A percentile compares a stretch with the other conserved stretches of the same genome.
phyloP scores from a whole-genome alignment of 2,329 filamentous ascomycete species.

The Dactylellina drechsleri region DNA sequence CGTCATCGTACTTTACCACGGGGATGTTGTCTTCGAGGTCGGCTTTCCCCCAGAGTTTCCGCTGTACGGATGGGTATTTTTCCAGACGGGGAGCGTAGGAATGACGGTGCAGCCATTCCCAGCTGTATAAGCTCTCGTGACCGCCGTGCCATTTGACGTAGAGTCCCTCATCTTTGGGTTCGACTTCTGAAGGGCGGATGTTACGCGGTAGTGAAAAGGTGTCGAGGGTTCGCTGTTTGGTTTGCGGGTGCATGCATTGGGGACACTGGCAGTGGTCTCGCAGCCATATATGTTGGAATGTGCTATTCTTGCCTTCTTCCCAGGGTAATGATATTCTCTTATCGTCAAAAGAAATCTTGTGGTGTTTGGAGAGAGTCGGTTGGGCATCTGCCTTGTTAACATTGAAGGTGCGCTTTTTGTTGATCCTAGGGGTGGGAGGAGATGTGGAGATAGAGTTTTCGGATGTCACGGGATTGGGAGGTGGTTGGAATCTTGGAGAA shows the following conservation, averaged over 20 bases:
- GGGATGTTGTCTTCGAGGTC: constrained; percentile 66
- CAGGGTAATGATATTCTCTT: constrained; percentile 58
- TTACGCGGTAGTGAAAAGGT: constrained; percentile 71
- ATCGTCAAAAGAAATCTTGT: constrained; percentile 58
- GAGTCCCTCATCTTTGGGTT: constrained; percentile 61
- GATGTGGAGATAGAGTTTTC: not conserved
- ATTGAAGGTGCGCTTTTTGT: constrained; percentile 57
- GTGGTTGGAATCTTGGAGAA: constrained; percentile 7
- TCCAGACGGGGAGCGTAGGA: constrained; percentile 60
- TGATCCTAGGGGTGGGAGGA: not conserved
- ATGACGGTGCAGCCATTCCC: constrained; percentile 70
- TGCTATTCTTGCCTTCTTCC: constrained; percentile 59
- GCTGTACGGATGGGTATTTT: constrained; percentile 61
- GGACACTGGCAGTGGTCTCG: constrained; percentile 79
- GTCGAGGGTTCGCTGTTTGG: constrained; percentile 74
- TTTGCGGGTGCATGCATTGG: constrained; percentile 74
- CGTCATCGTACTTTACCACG: constrained; percentile 69
- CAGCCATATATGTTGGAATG: constrained; percentile 58
- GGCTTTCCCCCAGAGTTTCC: constrained; percentile 61
- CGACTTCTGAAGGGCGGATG: constrained; percentile 61
- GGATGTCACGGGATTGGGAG: not conserved
- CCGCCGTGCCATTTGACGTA: constrained; percentile 69
- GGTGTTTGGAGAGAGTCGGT: constrained; percentile 57
- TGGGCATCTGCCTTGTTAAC: constrained; percentile 58
- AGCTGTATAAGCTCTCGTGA: constrained; percentile 75